Evolutionary conservation across 2,329 filamentous ascomycete species (phyloP), one percentile per base, ranked within the genome.

Genomic region (Madurella fahalii): DNA sequence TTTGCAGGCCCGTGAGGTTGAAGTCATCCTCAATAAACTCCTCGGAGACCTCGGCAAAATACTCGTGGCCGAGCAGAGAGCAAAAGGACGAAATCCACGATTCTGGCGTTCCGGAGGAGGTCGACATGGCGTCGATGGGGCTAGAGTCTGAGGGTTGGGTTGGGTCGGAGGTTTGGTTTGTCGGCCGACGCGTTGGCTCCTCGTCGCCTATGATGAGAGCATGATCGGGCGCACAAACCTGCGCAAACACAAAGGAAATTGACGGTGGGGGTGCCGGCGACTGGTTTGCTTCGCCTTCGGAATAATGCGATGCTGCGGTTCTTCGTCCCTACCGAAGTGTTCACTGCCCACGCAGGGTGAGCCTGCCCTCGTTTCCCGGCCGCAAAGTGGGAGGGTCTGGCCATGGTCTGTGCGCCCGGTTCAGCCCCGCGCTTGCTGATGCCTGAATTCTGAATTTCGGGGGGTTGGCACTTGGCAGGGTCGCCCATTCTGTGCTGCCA

Each of bases 21-120:
- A 99, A 99, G 73, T 99, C 94, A 84, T 99, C 94, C 72, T 99
- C 94, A 69, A 99, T 97, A 67, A 99, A 99, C 68, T 99, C 94
- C 74, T 99, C 94, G 44, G 90, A 94, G 48, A 99, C 93, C 77
- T 99, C 94, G 59, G 94, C 94, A 72, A 99, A 99, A 76, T 97
- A 99, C 73, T 99, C 94, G 71, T 99, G 94, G 58, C 94, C 94
- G 57, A 97, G 82, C 44, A 97, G 79, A 40, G 90, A 91, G 78
- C 94, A 99, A 72, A 96, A 99, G 55, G 92, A 95, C 60, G 90
- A 88, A 76, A 99, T 97, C 94, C 94, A 99, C 53, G 92, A 95
- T 77, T 99, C 94, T 59, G 81, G 80, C 31, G 78, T 73, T 51
- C 79, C 81, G 51, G 81, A 84, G 48, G 81, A 82, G 52, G 79